Evolutionary conservation across 1,284 basidiomycete species (phyloP).

Genomic region (Porogramme epimiltina): DNA sequence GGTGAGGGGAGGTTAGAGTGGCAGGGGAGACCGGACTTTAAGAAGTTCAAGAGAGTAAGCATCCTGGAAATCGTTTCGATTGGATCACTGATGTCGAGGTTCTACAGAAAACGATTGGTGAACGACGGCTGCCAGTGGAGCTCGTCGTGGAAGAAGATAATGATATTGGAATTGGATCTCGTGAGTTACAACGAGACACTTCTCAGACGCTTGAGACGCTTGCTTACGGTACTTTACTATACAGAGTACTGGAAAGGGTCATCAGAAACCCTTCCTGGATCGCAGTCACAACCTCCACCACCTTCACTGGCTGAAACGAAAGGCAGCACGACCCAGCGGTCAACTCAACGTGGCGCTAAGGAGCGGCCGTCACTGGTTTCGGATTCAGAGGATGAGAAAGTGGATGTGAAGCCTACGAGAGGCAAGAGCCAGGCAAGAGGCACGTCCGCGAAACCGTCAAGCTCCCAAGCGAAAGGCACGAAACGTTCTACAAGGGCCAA

Average conservation of each 20-base stretch:
- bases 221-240: too few species aligned
- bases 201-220: too few species aligned
- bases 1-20: slow-evolving; percentile 41
- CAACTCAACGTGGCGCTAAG: slow-evolving; percentile 16
- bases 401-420: slow-evolving; percentile 20
- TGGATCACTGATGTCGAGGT: not conserved
- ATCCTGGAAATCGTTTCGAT: not conserved
- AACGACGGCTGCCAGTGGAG: slow-evolving; percentile 44
- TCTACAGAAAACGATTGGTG: slow-evolving; percentile 35
- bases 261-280: slow-evolving; percentile 22
- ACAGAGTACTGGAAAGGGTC: slow-evolving; percentile 57
- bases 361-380: slow-evolving; percentile 12
- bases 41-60: slow-evolving; percentile 83
- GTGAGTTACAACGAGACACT: slow-evolving; percentile 33
- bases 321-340: slow-evolving; percentile 9
- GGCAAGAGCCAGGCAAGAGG: slow-evolving; percentile 14
- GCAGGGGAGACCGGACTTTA: slow-evolving; percentile 74
- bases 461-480: slow-evolving; percentile 3
- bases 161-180: slow-evolving; percentile 57
- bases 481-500: slow-evolving; percentile 14
- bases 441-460: slow-evolving; percentile 1
- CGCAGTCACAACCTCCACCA: slow-evolving; percentile 22
- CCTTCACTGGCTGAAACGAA: slow-evolving; percentile 12
- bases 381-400: slow-evolving; percentile 36
- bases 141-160: slow-evolving; percentile 53